Evolutionary conservation across 306 rosid genomes (phyloP), one percentile per base, ranked within the genome.

Genomic region (Cotoneaster glaucophyllus): DNA sequence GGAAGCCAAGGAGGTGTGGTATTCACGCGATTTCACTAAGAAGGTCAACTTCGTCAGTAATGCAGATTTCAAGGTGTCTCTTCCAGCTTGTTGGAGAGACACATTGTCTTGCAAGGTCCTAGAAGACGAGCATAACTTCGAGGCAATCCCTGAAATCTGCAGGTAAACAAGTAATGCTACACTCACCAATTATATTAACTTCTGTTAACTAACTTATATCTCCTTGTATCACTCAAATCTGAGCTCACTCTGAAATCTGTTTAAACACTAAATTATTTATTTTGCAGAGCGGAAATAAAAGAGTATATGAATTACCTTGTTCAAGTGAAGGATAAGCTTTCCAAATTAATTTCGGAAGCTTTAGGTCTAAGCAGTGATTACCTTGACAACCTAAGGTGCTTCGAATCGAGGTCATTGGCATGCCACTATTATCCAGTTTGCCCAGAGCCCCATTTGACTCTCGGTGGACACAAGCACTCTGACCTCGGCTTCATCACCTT

Each of bases 1-100:
- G 76, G 91, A 87, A 67, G 59, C 18, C 18, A 91, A 85, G 79
- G 79, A 74, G 37, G 67, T 44, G 70, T 82, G 84, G 84, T 89
- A 91, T 65, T 71, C 85, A 0, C 81, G 86, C 66, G 84, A 83
- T 4, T 37, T 6, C 26, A 7, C 75, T 50, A 4, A 73, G 69
- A 13, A 82, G 87, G 18, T 85, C 72, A 22, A 79, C 83, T 19
- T 87, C 77, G 54, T 54, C 85, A 10, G 89, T 9, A 83, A 89
- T 70, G 88, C 84, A n/a, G 88, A 86, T 25, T 79, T 87, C 21
- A 82, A 79, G 53, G 41, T 57, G 63, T 26, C 80, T 67, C 22
- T 79, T 64, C 84, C 80, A 11, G 64, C 31, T 41, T 70, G 76
- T 37, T 81, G 84, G 84, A 81, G 84, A 39, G 84, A 81, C 48